Evolutionary conservation across 345 rosid genomes (phyloP).

Genomic region (Eucalyptus microcorys): DNA sequence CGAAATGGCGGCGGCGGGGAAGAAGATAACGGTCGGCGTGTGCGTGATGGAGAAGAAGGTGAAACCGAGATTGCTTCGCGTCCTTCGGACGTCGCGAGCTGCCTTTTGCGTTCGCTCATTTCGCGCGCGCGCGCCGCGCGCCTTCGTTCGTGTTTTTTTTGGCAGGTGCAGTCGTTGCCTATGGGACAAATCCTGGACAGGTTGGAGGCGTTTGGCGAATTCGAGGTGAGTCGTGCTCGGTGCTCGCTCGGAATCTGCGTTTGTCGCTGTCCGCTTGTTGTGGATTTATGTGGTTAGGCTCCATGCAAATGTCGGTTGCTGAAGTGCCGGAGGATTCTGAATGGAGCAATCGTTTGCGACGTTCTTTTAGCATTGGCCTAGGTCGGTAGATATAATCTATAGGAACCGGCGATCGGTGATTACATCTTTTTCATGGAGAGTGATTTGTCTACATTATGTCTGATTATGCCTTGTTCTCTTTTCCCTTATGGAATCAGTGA

Average conservation of each 20-base stretch:
- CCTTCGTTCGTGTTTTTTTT: background rate
- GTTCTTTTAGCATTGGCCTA: background rate
- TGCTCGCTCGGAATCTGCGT: background rate
- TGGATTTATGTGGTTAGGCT: background rate
- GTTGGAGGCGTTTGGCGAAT: conserved; percentile 84
- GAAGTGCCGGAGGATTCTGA: background rate
- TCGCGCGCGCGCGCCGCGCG: background rate
- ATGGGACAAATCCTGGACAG: conserved; percentile 82
- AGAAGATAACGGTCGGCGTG: conserved; percentile 41
- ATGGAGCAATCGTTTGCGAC: background rate
- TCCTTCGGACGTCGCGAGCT: background rate
- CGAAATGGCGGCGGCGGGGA: background rate
- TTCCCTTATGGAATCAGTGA: background rate
- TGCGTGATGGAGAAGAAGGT: conserved; percentile 65
- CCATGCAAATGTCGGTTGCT: background rate
- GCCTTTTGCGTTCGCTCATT: background rate
- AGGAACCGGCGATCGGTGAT: background rate
- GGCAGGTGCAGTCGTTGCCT: conserved; percentile 75
- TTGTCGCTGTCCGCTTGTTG: background rate
- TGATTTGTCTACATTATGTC: background rate
- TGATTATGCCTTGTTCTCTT: background rate
- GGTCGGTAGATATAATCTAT: background rate
- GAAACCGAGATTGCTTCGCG: conserved; percentile 14
- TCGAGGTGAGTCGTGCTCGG: conserved; percentile 36
- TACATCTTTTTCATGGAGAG: background rate